Percentiles rank a stretch among this genome's conserved stretches.
Conservation (phyloP, 306 rosid species). For the Abrus pulchellus region DNA sequence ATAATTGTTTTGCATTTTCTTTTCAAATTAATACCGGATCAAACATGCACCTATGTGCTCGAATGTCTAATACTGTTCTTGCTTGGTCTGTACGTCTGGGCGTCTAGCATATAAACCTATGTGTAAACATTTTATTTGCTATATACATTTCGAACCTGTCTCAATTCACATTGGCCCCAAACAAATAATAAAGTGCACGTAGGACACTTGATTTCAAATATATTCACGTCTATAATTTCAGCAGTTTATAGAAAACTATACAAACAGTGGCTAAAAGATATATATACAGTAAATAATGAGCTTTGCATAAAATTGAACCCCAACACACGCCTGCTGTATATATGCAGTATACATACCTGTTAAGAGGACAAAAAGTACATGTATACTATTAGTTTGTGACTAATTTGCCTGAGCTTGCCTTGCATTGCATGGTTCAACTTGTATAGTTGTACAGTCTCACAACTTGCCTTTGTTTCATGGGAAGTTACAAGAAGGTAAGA, state of each 20-base stretch:
- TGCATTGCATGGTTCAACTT: conserved; percentile 10
- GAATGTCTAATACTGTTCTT: too few relatives aligned
- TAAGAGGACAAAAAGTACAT: conserved; percentile 19
- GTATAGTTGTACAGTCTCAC: background rate
- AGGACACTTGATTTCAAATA: background rate
- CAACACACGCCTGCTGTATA: background rate
- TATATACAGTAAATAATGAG: background rate
- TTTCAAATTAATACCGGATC: too few relatives aligned
- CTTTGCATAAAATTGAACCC: background rate
- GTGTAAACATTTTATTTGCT: too few relatives aligned
- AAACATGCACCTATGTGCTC: too few relatives aligned
- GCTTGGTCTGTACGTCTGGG: too few relatives aligned
- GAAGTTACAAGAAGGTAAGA: background rate
- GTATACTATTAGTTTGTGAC: background rate
- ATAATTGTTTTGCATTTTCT: too few relatives aligned
- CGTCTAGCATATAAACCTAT: too few relatives aligned
- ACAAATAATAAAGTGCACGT: background rate
- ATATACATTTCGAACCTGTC: background rate
- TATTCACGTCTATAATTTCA: background rate
- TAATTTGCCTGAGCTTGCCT: conserved; percentile 1
- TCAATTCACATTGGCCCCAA: background rate
- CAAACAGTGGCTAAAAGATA: background rate
- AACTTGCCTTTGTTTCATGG: conserved; percentile 1
- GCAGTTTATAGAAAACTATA: background rate
- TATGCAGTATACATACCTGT: conserved; percentile 22